phyloP scores from a whole-genome alignment of 2,329 filamentous ascomycete genomes.

The Sclerotinia glacialis region DNA sequence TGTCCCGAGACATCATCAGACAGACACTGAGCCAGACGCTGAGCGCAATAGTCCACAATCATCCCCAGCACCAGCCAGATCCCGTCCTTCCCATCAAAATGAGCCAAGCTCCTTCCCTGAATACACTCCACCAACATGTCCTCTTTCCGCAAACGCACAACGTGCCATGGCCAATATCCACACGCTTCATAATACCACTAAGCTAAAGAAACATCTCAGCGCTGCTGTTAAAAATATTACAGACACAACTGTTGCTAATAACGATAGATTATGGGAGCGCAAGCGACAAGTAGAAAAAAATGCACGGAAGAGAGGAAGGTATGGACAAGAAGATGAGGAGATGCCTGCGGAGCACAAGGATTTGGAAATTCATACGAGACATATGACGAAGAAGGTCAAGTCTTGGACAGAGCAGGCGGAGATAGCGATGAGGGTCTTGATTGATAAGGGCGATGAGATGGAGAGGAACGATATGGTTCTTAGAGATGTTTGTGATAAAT shows the following conservation, averaged over 20 bases:
- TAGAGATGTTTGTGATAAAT: conserved; percentile 38
- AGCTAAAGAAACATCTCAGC: conserved; percentile 49
- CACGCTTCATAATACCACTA: conserved; percentile 42
- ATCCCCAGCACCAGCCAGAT: conserved; percentile 28
- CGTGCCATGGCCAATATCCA: conserved; percentile 47
- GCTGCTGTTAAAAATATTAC: conserved; percentile 48
- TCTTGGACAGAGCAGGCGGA: conserved; percentile 55
- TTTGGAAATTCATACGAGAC: conserved; percentile 43
- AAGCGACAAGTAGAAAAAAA: conserved; percentile 30
- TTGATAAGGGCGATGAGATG: conserved; percentile 54
- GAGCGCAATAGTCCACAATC: conserved; percentile 25
- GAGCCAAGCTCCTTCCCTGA: conserved; percentile 42
- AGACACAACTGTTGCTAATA: conserved; percentile 51
- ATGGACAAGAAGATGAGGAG: conserved; percentile 39
- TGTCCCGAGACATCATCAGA: conserved; percentile 28
- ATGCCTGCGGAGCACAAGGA: conserved; percentile 39
- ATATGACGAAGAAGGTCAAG: conserved; percentile 47
- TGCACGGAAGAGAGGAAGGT: conserved; percentile 36
- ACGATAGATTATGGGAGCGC: conserved; percentile 48
- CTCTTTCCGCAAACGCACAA: conserved; percentile 49
- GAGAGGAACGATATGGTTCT: conserved; percentile 34
- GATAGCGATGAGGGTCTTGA: conserved; percentile 52
- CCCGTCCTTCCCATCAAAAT: conserved; percentile 24
- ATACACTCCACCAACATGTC: conserved; percentile 53
- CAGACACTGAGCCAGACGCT: conserved; percentile 21